Conservation (phyloP, 2,329 filamentous ascomycete genomes). For the Grosmannia clavigera region DNA sequence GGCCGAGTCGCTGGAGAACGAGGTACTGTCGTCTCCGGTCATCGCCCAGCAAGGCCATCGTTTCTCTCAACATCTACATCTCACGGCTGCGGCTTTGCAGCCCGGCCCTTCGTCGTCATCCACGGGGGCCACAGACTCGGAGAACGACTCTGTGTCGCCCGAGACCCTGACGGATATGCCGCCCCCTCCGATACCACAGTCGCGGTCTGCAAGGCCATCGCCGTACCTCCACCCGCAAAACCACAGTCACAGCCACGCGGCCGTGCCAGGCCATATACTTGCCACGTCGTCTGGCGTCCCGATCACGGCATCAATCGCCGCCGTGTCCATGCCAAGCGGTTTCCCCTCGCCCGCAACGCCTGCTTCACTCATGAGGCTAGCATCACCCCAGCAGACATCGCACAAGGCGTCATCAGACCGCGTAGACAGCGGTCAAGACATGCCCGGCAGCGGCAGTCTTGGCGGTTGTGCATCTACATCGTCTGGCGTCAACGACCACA, state of each 20-base stretch:
- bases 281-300: neutral
- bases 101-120: conserved; percentile 22
- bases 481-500: conserved; percentile 32
- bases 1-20: conserved; percentile 28
- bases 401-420: conserved; percentile 6
- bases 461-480: neutral
- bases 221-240: conserved; percentile 50
- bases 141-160: conserved; percentile 53
- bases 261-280: conserved; percentile 1
- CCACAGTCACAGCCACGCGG: neutral
- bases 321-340: conserved; percentile 14
- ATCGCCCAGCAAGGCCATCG: conserved; percentile 24
- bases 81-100: conserved; percentile 11
- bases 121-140: conserved; percentile 39
- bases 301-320: neutral
- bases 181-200: conserved; percentile 53
- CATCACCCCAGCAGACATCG: conserved; percentile 31
- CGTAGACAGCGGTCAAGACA: conserved; percentile 21
- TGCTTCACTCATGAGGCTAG: conserved; percentile 74
- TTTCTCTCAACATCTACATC: conserved; percentile 19
- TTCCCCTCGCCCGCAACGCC: conserved; percentile 63
- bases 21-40: conserved; percentile 12
- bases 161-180: conserved; percentile 54
- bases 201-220: conserved; percentile 52
- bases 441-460: conserved; percentile 14